Base-by-base conservation (phyloP, 2,329 filamentous ascomycete species). In the Fusarium haematococcum region DNA sequence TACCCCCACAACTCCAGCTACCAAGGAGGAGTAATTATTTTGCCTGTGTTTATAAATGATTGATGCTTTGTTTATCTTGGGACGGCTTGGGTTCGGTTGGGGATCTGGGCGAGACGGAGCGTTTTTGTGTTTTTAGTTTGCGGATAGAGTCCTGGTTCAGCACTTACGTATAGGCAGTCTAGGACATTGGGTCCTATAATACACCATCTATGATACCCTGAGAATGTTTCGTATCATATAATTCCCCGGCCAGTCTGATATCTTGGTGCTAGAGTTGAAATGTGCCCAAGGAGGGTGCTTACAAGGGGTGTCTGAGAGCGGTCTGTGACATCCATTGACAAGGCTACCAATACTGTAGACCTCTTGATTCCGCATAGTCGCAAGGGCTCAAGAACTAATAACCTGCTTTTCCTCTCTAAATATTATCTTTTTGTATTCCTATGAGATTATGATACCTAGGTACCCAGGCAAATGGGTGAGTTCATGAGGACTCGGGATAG, bases 181-280 rank as follows among this genome's bases (percentile, higher is more conserved):
- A 37, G 63, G 73, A 69, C 70, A 54, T 48, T 59, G 13, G 61
- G 66, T 64, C 72, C 71, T 68, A 63, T 78, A 77, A 79, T 78
- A 75, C 63, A 73, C 57, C 71, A 78, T 69, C 70, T 61, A 77
- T 80, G 79, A 80, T 80, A 80, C 79, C 79, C 79, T 78, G 63
- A 69, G 54, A 72, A 54, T 45, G 32, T 23, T n/a, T 50, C 54
- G 35, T 48, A 63, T n/a, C 14, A 30, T 56, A 18, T 16, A 30
- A 25, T 48, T 14, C 13, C 23, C 20, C 43, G 23, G 11, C 25
- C 35, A 10, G 39, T 27, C 11, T 13, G 25, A 30, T n/a, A 52
- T 14, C 27, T 20, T 2, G 10, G 27, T 54, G 27, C 18, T 20
- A 7, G 11, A 32, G 27, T 32, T 54, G 10, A n/a, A 13, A 13